Conservation (phyloP, 2,329 filamentous ascomycete species). For the Pleoardoris graminearum region DNA sequence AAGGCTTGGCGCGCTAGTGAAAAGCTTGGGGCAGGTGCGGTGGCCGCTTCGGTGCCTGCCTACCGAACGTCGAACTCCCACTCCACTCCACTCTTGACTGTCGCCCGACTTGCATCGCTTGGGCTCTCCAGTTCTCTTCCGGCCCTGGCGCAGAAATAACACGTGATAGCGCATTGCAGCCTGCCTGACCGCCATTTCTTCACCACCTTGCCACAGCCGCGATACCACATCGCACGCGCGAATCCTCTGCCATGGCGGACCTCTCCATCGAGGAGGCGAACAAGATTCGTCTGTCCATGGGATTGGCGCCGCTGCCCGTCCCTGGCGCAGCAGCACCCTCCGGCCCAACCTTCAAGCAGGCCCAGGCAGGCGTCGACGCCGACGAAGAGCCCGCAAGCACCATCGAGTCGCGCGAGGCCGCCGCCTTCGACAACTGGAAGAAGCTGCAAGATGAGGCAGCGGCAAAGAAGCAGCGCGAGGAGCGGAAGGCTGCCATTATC, state of each 20-base stretch:
- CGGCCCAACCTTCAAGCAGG: conserved; percentile 61
- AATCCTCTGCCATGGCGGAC: conserved; percentile 31
- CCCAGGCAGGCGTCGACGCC: conserved; percentile 53
- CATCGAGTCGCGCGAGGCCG: conserved; percentile 76
- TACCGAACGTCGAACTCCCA: neutral
- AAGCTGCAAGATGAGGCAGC: conserved; percentile 68
- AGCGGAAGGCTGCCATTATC: conserved; percentile 79
- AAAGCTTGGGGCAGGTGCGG: conserved; percentile 9
- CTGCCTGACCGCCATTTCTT: too few species aligned
- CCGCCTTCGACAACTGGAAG: conserved; percentile 75
- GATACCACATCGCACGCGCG: neutral
- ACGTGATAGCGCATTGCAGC: neutral
- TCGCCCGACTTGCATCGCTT: neutral
- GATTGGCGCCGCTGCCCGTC: conserved; percentile 85
- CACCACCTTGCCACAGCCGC: neutral
- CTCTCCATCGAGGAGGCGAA: conserved; percentile 83
- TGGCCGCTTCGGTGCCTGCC: conserved; percentile 4
- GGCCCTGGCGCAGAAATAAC: too few species aligned
- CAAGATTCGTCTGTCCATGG: conserved; percentile 84
- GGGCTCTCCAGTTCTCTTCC: too few species aligned
- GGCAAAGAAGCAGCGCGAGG: conserved; percentile 76
- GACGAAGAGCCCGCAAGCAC: conserved; percentile 79
- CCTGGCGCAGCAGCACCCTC: conserved; percentile 63
- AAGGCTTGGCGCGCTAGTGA: conserved; percentile 24
- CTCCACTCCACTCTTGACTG: too few species aligned